Percentiles rank a stretch among this genome's conserved stretches.
Evolutionary conservation across 306 rosid genomes (phyloP).

Genomic region (Canavalia ensiformis): DNA sequence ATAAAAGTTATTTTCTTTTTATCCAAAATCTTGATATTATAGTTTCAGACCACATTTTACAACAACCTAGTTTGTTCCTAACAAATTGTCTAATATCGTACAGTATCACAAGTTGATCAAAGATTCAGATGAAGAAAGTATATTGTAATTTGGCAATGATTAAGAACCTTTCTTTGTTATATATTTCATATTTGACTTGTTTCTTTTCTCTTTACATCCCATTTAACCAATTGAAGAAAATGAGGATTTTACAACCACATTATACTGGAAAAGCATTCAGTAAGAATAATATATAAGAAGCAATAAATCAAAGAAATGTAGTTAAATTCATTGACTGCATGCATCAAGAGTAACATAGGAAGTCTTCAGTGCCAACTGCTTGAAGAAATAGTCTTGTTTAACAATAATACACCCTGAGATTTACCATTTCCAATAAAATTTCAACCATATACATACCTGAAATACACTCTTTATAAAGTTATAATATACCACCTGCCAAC

Average conservation of each 20-base stretch:
- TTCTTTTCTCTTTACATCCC: neutral
- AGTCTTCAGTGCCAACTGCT: neutral
- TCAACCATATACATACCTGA: neutral
- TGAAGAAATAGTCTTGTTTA: neutral
- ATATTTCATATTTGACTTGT: neutral
- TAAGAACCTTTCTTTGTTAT: neutral
- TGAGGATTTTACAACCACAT: slow-evolving; percentile 23
- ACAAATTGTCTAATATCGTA: neutral
- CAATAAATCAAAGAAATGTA: neutral
- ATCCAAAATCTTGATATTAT: too few species aligned
- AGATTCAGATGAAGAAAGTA: neutral
- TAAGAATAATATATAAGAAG: neutral
- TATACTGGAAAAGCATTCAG: neutral
- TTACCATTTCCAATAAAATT: neutral
- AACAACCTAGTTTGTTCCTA: neutral
- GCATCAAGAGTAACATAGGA: neutral
- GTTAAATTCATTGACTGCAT: neutral
- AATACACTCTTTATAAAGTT: neutral
- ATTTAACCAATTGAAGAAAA: neutral
- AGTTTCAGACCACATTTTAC: too few species aligned
- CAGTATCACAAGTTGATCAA: neutral
- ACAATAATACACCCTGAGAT: neutral
- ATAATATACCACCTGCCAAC: neutral
- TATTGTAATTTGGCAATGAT: neutral
- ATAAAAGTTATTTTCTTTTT: too few species aligned